phyloP scores from a whole-genome alignment of 164 flowering plant species.

The Vitis rupestris region DNA sequence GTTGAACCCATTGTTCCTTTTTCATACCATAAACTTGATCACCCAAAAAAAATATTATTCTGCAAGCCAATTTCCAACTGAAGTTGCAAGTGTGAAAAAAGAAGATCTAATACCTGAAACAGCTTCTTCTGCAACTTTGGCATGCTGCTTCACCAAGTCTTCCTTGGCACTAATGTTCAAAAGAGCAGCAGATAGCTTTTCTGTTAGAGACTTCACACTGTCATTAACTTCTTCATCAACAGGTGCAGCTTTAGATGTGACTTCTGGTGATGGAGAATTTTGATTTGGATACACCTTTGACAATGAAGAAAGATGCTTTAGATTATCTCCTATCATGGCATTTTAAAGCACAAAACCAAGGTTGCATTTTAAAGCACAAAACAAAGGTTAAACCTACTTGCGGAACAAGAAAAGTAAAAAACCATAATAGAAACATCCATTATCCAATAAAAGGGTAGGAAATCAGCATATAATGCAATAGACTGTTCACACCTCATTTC shows the following conservation, averaged over 20 bases:
- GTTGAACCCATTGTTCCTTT: slow-evolving; percentile 4
- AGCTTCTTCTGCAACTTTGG: slow-evolving; percentile 43
- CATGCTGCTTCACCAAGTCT: slow-evolving; percentile 38
- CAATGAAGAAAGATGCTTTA: background rate
- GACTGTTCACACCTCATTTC: too few species aligned
- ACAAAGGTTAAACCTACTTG: too few species aligned
- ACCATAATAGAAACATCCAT: too few species aligned
- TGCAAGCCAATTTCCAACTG: background rate
- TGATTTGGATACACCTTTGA: slow-evolving; percentile 46
- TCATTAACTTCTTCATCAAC: slow-evolving; percentile 43
- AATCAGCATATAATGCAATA: too few species aligned
- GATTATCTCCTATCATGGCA: too few species aligned
- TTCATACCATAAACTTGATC: background rate
- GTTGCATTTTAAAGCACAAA: too few species aligned
- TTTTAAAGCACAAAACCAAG: too few species aligned
- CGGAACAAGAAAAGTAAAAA: too few species aligned
- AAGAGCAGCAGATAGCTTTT: slow-evolving; percentile 74
- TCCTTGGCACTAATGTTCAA: slow-evolving; percentile 52
- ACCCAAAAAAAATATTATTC: too few species aligned
- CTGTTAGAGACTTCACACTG: slow-evolving; percentile 39
- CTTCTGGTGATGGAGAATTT: slow-evolving; percentile 74
- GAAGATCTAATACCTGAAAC: slow-evolving; percentile 25
- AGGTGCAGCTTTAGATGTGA: slow-evolving; percentile 50
- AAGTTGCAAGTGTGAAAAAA: background rate
- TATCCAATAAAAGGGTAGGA: too few species aligned